Conservation (phyloP, 805 yeast species). For the Wickerhamia fluorescens region DNA sequence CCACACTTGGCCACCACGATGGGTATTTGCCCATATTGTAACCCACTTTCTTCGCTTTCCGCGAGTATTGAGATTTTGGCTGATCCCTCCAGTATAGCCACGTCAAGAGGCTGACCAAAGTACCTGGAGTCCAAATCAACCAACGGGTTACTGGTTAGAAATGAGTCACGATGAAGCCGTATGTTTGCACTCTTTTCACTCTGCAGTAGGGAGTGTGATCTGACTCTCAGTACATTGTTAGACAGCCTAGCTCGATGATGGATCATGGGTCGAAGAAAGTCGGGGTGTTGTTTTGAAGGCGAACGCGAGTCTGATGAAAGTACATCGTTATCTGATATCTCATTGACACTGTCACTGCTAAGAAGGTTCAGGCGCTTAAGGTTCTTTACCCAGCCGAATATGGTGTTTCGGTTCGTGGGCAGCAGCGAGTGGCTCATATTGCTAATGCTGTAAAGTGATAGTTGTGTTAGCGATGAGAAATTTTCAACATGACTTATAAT, state of each 20-base stretch:
- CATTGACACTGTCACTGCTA: conserved; percentile 34
- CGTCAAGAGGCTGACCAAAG: conserved; percentile 74
- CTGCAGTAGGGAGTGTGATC: conserved; percentile 31
- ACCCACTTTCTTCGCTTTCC: conserved; percentile 35
- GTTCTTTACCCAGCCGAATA: conserved; percentile 41
- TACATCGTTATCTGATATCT: conserved; percentile 16
- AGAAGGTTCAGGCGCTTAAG: conserved; percentile 29
- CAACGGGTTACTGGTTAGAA: conserved; percentile 37
- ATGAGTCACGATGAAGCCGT: conserved; percentile 45
- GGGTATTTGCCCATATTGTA: conserved; percentile 85
- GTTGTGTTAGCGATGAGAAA: too few species aligned
- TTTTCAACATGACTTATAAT: too few species aligned
- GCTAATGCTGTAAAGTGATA: not conserved
- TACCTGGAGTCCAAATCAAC: conserved; percentile 46
- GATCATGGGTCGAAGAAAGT: conserved; percentile 39
- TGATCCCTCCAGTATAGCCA: conserved; percentile 67
- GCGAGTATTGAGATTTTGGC: conserved; percentile 65
- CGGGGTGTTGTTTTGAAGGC: conserved; percentile 9
- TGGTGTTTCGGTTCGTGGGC: conserved; percentile 31
- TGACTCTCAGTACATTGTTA: conserved; percentile 34
- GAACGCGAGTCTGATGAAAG: conserved; percentile 10
- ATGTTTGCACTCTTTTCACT: conserved; percentile 23
- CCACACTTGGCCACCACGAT: conserved; percentile 96
- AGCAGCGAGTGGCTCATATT: conserved; percentile 32
- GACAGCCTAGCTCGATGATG: conserved; percentile 47